Conservation (phyloP, 805 yeast genomes). For the Blastobotrys muscicola region DNA sequence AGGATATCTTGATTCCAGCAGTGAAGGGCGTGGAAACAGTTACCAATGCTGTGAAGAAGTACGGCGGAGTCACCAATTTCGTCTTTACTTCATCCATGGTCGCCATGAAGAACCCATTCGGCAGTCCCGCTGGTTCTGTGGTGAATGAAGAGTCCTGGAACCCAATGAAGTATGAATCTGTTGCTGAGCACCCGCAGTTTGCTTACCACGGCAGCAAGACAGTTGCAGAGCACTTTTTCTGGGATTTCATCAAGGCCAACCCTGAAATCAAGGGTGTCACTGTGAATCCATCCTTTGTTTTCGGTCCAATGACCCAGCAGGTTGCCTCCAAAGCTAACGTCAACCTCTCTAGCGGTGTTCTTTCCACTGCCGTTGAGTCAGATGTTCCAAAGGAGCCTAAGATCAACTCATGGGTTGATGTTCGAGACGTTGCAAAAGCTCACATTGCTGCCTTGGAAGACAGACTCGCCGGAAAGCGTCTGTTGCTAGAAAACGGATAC, state of each 20-base stretch:
- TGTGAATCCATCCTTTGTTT: conserved; percentile 23
- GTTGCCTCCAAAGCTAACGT: conserved; percentile 26
- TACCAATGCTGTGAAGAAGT: conserved; percentile 33
- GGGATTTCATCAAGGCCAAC: conserved; percentile 34
- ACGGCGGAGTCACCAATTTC: conserved; percentile 34
- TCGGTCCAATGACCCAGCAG: conserved; percentile 21
- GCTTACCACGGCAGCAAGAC: conserved; percentile 35
- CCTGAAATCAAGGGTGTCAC: conserved; percentile 16
- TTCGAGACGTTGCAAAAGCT: conserved; percentile 39
- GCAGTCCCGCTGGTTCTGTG: conserved; percentile 14
- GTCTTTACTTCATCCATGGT: conserved; percentile 48
- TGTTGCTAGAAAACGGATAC: too few relatives aligned
- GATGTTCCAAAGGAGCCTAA: conserved; percentile 12
- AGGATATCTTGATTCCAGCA: conserved; percentile 39
- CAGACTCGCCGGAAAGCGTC: too few relatives aligned
- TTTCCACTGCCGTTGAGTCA: conserved; percentile 22
- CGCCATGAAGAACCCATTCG: conserved; percentile 33
- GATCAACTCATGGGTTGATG: conserved; percentile 36
- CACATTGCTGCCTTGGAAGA: conserved; percentile 1
- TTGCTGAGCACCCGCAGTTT: conserved; percentile 9
- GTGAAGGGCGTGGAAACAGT: conserved; percentile 38
- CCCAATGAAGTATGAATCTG: conserved; percentile 23
- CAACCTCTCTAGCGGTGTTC: conserved; percentile 29
- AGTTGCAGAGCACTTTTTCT: conserved; percentile 48
- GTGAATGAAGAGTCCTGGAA: conserved; percentile 13